Percentiles rank a stretch among this genome's conserved stretches.
These are phyloP conservation scores for Cucurbita moschata DNA, from an alignment of 306 rosid species.

Conservation along the genomic window DNA sequence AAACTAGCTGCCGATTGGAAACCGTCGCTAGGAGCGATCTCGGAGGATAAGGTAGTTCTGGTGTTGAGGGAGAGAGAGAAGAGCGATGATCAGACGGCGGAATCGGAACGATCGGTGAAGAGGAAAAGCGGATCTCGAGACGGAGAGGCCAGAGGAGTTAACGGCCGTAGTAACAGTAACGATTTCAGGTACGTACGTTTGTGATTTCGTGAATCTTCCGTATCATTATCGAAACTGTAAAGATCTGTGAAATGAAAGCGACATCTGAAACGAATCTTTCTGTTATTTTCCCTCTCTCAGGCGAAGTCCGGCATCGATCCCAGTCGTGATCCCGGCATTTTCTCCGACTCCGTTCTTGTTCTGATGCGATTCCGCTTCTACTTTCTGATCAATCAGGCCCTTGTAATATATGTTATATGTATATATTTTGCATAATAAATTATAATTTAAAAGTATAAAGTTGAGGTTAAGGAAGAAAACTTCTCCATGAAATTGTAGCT, in stretches of 20 bases:
- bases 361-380: not conserved
- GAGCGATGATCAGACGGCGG: not conserved
- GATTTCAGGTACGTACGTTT: slow-evolving; percentile 1
- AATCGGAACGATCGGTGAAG: not conserved
- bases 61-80: slow-evolving; percentile 1
- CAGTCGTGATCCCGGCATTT: slow-evolving; percentile 8
- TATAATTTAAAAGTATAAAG: not conserved
- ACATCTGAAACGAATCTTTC: not conserved
- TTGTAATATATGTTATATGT: not conserved
- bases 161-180: not conserved
- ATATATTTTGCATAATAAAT: not conserved
- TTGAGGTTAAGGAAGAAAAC: not conserved
- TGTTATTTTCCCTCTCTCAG: not conserved
- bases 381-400: not conserved
- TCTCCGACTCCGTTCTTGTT: slow-evolving; percentile 12
- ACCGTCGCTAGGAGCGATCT: slow-evolving; percentile 8
- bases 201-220: not conserved
- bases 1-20: not conserved
- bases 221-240: not conserved
- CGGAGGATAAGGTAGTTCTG: slow-evolving; percentile 9
- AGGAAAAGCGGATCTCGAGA: not conserved
- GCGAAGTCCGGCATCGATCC: not conserved
- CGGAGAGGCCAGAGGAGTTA: not conserved
- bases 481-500: not conserved
- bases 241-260: not conserved